Evolutionary conservation across 495 filamentous ascomycete genomes (phyloP).

Genomic region (Aeminium ludgeri): DNA sequence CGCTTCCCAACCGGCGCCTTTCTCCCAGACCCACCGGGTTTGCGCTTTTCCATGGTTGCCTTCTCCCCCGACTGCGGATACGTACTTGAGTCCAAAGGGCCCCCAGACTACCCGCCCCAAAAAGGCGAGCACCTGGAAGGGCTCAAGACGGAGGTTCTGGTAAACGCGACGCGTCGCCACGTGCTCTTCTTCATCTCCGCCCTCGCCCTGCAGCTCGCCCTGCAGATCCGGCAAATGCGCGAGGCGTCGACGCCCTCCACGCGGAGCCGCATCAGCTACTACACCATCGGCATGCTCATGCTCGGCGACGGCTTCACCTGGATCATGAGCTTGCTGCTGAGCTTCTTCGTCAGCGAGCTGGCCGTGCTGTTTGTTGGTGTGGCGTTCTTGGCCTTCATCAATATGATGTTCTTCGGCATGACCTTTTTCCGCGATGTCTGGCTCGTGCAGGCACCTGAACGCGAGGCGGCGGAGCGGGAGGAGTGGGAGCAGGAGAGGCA

Average conservation of each 20-base stretch:
- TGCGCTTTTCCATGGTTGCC: conserved; percentile 67
- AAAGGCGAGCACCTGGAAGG: conserved; percentile 56
- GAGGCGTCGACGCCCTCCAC: conserved; percentile 92
- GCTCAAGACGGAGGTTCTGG: conserved; percentile 59
- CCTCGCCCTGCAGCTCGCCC: conserved; percentile 50
- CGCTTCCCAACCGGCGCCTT: conserved; percentile 72
- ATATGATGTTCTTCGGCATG: conserved; percentile 58
- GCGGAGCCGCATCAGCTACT: conserved; percentile 76
- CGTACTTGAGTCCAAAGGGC: conserved; percentile 73
- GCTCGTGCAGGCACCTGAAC: conserved; percentile 69
- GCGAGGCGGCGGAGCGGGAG: conserved; percentile 16
- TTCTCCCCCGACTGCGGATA: conserved; percentile 93
- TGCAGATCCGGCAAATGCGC: conserved; percentile 73
- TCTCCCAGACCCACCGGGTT: conserved; percentile 43
- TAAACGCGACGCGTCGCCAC: conserved; percentile 46
- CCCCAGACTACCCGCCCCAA: conserved; percentile 47
- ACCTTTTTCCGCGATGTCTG: conserved; percentile 80
- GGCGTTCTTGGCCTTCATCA: conserved; percentile 55
- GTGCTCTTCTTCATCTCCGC: conserved; percentile 48
- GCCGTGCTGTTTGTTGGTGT: conserved; percentile 51
- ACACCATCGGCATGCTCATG: conserved; percentile 69
- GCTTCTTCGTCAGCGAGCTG: conserved; percentile 43
- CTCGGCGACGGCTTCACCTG: conserved; percentile 59
- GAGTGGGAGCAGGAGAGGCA: conserved; percentile 10
- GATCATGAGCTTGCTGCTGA: conserved; percentile 46